Percentiles rank a stretch among this genome's conserved stretches.
phyloP scores from a whole-genome alignment of 176 grass and related monocot species.

The Rhipidocladum racemiflorum region DNA sequence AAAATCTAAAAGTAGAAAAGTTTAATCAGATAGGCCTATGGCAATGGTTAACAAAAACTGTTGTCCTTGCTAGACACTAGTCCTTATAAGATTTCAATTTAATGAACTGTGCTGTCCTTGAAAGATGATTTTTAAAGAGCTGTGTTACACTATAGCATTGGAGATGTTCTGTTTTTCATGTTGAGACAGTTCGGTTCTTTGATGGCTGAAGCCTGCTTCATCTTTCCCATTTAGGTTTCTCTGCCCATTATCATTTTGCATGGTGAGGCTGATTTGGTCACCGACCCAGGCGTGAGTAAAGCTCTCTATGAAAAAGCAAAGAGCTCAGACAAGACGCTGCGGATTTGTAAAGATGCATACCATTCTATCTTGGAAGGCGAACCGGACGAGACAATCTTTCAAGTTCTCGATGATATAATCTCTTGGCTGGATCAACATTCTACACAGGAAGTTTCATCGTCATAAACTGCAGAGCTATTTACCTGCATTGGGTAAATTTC shows the following conservation, averaged over 20 bases:
- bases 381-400: slow-evolving; percentile 77
- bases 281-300: slow-evolving; percentile 87
- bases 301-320: slow-evolving; percentile 82
- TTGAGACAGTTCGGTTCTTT: background rate
- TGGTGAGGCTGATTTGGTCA: slow-evolving; percentile 77
- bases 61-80: background rate
- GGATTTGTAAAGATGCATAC: slow-evolving; percentile 69
- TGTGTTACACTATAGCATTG: background rate
- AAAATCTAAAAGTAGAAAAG: background rate
- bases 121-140: background rate
- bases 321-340: slow-evolving; percentile 76
- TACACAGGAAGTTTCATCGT: slow-evolving; percentile 33
- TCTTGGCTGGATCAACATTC: slow-evolving; percentile 76
- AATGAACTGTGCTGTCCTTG: background rate
- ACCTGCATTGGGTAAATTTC: background rate
- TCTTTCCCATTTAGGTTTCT: slow-evolving; percentile 62
- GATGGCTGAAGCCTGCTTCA: background rate
- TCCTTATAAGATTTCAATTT: background rate
- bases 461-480: background rate
- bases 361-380: slow-evolving; percentile 89
- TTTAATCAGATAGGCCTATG: background rate
- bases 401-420: slow-evolving; percentile 76
- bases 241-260: slow-evolving; percentile 86
- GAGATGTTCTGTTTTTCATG: background rate
- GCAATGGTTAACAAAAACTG: background rate